Conservation (phyloP, 306 rosid species). For the Echinosophora koreensis region DNA sequence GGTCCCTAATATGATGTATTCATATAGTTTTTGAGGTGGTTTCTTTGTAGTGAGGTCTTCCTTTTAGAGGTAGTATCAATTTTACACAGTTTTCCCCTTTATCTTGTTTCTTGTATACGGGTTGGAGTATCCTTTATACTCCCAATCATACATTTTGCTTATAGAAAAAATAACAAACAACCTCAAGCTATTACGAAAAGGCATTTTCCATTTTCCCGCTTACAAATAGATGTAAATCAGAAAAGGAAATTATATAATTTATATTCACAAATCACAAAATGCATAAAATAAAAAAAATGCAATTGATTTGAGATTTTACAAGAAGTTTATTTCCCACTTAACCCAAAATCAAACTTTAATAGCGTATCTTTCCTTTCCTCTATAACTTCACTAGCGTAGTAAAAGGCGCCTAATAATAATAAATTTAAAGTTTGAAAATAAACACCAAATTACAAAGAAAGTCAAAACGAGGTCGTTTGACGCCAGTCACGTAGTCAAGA, state of each 20-base stretch:
- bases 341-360: neutral
- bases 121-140: too few relatives aligned
- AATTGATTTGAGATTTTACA: neutral
- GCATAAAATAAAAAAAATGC: neutral
- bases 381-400: too few relatives aligned
- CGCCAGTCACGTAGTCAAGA: neutral
- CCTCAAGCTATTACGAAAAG: too few relatives aligned
- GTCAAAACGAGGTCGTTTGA: slow-evolving; percentile 48
- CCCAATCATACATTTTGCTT: too few relatives aligned
- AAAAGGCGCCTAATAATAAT: neutral
- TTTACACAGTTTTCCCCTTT: too few relatives aligned
- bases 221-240: neutral
- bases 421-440: neutral
- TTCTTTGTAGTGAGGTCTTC: too few relatives aligned
- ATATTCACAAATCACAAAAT: neutral
- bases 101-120: too few relatives aligned
- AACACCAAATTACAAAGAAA: neutral
- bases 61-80: too few relatives aligned
- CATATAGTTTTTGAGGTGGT: too few relatives aligned
- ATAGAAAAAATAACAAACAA: too few relatives aligned
- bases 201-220: neutral
- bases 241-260: neutral
- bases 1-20: too few relatives aligned
- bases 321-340: slow-evolving; percentile 4
- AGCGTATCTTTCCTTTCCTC: neutral